Evolutionary conservation across 345 rosid species (phyloP).

Genomic region (Ceriops decandra): DNA sequence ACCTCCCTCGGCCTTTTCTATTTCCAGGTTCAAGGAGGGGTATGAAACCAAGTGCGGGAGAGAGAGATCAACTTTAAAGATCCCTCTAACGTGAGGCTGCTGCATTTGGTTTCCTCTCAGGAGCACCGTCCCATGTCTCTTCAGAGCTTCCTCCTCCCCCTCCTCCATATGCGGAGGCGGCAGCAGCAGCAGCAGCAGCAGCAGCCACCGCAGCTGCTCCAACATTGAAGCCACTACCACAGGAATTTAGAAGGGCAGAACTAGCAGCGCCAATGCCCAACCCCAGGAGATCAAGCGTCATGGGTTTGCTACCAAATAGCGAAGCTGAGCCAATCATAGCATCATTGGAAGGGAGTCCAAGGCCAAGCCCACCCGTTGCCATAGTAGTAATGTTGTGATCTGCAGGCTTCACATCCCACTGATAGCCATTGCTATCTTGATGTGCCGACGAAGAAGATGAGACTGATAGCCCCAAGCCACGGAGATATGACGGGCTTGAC

Average conservation of each 20-base stretch:
- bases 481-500: conserved; percentile 44
- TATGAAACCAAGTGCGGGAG: background rate
- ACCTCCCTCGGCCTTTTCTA: too few relatives aligned
- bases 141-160: conserved; percentile 24
- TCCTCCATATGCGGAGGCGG: conserved; percentile 27
- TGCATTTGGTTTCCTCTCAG: conserved; percentile 31
- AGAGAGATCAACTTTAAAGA: background rate
- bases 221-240: conserved; percentile 37
- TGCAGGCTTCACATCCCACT: conserved; percentile 34
- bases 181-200: conserved; percentile 18
- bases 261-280: conserved; percentile 45
- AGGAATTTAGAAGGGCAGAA: conserved; percentile 50
- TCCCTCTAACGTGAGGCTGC: conserved; percentile 21
- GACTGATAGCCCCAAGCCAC: conserved; percentile 44
- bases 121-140: conserved; percentile 40
- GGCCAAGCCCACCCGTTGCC: conserved; percentile 36
- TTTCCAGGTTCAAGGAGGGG: too few relatives aligned
- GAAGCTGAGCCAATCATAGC: conserved; percentile 38
- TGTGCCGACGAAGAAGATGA: conserved; percentile 16
- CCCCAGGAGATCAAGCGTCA: conserved; percentile 66
- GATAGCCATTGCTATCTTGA: conserved; percentile 18
- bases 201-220: conserved; percentile 22
- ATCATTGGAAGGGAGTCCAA: conserved; percentile 34
- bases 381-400: background rate
- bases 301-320: conserved; percentile 45